Percentiles rank a stretch among this genome's conserved stretches.
Conservation (phyloP, 148 eudicot species). For the Selenicereus undatus region DNA sequence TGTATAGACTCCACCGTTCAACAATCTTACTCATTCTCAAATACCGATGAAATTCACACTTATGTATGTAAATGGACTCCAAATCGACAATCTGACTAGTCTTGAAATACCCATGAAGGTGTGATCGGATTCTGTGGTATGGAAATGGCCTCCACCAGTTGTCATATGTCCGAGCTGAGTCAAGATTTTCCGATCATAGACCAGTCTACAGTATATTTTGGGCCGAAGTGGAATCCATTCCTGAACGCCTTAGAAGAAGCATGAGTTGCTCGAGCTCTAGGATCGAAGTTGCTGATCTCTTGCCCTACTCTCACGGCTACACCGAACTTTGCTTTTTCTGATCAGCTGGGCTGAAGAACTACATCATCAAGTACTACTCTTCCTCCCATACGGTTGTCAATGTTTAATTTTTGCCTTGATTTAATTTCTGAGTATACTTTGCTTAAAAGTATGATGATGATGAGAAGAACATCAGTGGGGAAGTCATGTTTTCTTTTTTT, state of each 20-base stretch:
- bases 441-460: not conserved
- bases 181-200: constrained; percentile 87
- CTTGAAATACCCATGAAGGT: constrained; percentile 40
- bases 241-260: constrained; percentile 59
- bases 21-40: not conserved
- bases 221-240: constrained; percentile 87
- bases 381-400: constrained; percentile 17
- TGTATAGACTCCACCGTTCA: not conserved
- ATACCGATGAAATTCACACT: too few species aligned
- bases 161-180: constrained; percentile 86
- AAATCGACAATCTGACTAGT: not conserved
- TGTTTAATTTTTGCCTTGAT: not conserved
- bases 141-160: constrained; percentile 84
- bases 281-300: constrained; percentile 69
- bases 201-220: constrained; percentile 82
- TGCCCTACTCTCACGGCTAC: constrained; percentile 80
- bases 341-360: constrained; percentile 7
- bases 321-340: constrained; percentile 90
- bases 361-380: constrained; percentile 28
- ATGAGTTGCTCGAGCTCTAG: constrained; percentile 67
- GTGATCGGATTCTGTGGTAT: constrained; percentile 83
- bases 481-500: constrained; percentile 11
- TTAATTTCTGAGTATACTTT: not conserved
- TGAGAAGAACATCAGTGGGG: not conserved
- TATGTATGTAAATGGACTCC: not conserved